Base-by-base conservation (phyloP, 1,284 basidiomycete genomes). In the Rhodotorula sp. region DNA sequence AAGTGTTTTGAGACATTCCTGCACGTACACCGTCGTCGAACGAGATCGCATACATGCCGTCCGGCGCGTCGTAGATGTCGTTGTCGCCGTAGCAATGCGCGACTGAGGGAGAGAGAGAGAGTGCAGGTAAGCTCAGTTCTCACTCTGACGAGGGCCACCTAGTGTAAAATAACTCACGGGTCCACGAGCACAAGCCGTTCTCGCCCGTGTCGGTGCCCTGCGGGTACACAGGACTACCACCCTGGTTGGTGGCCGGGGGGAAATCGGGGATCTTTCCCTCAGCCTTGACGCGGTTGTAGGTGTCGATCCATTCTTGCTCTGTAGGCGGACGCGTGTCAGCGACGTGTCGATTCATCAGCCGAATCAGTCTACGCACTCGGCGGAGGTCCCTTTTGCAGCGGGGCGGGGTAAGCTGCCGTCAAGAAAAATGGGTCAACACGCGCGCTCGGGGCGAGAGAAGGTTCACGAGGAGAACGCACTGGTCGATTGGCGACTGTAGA, bases 11-110 rank as follows among this genome's bases (percentile, higher is more conserved):
- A 22, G 29, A 20, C 37, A 12, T 42, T 42, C 37, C 14, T 12
- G 37, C 26, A 44, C 84, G 83, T 0, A 91, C 91, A 8, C 91
- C 91, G 79, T 93, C 91, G 78, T 93, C 91, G 78, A 91, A 78
- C 1, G 71, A 42, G 51, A 72, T 14, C 6, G 61, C 70, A 45
- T 66, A 67, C 65, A 61, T 67, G 44, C 64, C 56, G 44, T 64
- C 67, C 17, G 69, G 69, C 24, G 62, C 69, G 10, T 64, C 66
- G 17, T 44, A 57, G 56, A 71, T 56, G 54, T 71, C 69, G 59
- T 67, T 30, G 5, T 51, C 44, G 53, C 49, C 62, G 44, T 61
- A 66, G 60, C 66, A 42, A 26, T 66, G 62, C 8, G 60, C 53
- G 51, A 49, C 64, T 65, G 30, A 26, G 56, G 55, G 18, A 20